Evolutionary conservation across 441 rosid species (phyloP), one percentile per base, ranked within the genome.

Genomic region (Brassica hybrid): DNA sequence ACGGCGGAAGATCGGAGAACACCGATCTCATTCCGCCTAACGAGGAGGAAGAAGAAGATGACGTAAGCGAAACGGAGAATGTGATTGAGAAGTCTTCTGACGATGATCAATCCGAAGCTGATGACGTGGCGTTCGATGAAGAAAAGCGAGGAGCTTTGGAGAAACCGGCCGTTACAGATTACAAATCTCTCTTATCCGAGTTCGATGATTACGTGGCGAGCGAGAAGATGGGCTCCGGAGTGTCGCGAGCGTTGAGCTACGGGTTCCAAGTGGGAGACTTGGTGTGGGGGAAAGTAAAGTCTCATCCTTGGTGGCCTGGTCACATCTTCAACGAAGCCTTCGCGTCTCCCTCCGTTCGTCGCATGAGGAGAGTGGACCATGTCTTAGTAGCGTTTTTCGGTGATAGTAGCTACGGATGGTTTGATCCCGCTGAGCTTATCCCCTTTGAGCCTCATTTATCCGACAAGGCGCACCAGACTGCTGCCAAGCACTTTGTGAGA

Each of bases 231-330:
- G 80, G 80, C 76, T 84, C 77, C 4, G 94, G 93, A 23, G 84
- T 90, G 0, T 87, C 93, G 0, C 89, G 94, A 85, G 92, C 96
- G 1, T 76, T 86, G 84, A 90, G 87, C 71, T 90, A 85, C 73
- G 98, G 97, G 1, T 88, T 93, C 80, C 87, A 90, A 74, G 89
- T 95, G n/a, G 98, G 99, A 41, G 98, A 93, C 83, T 84, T 95
- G 97, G 97, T 95, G 45, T 95, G 99, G 99, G 99, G 97, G 19
- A 91, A 93, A 75, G 99, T 95, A 62, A 95, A 95, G 85, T 95
- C 99, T 19, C 99, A 95, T 79, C 99, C 99, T 0, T 93, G 96
- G 95, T 95, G 99, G 98, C 99, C 99, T 0, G 99, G 99, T 41
- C 99, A 93, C 77, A 95, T 95, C 66, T 95, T 93, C 50, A 93